These are phyloP conservation scores for Diaporthe nobilis DNA, from an alignment of 2,329 filamentous ascomycete genomes.

Conservation along the genomic window DNA sequence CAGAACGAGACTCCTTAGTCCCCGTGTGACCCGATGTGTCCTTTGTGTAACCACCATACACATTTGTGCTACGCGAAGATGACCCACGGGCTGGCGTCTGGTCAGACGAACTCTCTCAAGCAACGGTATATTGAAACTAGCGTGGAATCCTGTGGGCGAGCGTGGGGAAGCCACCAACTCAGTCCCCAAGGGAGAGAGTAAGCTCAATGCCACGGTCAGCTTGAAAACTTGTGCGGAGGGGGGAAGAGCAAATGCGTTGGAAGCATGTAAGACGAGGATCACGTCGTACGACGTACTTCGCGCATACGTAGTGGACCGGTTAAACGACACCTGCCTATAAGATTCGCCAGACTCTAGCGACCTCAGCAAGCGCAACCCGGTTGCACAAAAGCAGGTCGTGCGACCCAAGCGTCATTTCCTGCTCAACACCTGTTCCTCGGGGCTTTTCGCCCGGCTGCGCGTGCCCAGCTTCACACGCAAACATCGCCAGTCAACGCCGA, in stretches of 20 bases:
- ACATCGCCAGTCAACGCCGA: background rate
- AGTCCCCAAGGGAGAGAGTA: background rate
- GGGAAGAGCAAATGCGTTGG: slow-evolving; percentile 28
- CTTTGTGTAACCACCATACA: background rate
- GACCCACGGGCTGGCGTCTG: background rate
- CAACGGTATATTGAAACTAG: slow-evolving; percentile 9
- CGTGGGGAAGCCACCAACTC: slow-evolving; percentile 5
- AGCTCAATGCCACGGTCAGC: slow-evolving; percentile 24
- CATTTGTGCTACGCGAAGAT: slow-evolving; percentile 27
- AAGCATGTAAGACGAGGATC: slow-evolving; percentile 31
- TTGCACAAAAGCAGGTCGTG: slow-evolving; percentile 28
- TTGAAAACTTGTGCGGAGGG: slow-evolving; percentile 3
- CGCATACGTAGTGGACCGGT: slow-evolving; percentile 25
- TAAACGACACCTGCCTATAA: slow-evolving; percentile 27
- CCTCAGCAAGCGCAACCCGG: slow-evolving; percentile 36
- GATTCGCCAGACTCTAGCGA: slow-evolving; percentile 4
- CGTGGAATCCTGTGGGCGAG: slow-evolving; percentile 4
- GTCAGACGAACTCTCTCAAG: slow-evolving; percentile 28
- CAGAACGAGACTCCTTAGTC: background rate
- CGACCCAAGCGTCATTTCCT: slow-evolving; percentile 27
- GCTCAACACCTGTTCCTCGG: background rate
- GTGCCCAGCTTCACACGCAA: background rate
- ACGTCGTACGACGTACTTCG: slow-evolving; percentile 25
- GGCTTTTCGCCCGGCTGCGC: slow-evolving; percentile 2
- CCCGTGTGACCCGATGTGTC: background rate